Base-by-base conservation (phyloP, 805 yeast genomes). In the Candida nonsorbophila region DNA sequence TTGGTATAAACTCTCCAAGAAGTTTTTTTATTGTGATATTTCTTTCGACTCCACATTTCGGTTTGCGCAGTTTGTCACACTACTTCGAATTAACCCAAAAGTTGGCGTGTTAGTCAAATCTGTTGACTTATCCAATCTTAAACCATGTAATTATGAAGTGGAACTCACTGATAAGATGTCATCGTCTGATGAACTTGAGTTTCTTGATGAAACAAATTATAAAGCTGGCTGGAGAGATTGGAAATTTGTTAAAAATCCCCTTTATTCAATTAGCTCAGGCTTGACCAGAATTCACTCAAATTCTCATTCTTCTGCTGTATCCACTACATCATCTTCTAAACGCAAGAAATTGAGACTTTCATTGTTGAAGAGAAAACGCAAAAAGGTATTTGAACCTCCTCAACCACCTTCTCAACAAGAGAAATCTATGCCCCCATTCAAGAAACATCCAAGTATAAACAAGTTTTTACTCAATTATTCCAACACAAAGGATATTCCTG, bases 181-280 rank as follows among this genome's bases (percentile, higher is more conserved):
- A 11, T 28, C 14, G 12, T 22, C 22, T 14, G 12, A 18, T 16
- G 21, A 18, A 8, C 25, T 24, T 14, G 32, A 12, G n/a, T n/a
- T n/a, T n/a, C 21, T 10, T 16, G 38, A 40, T 10, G 32, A 32
- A 22, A 29, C 30, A 6, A 51, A 53, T 23, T 70, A 78, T 2
- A 55, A 72, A 28, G 95, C 95, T 0, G 81, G 90, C 7, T 86
- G 96, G 96, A 69, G 95, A 49, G 95, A 86, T 51, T 86, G 95
- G 94, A 81, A 84, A 45, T 79, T 70, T 45, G 69, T 84, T 37
- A 72, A 71, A 29, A 87, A 81, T 53, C 84, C 90, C 1, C 51
- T 83, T 20, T 80, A 79, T 46, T 47, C 64, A 1, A 36, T 55
- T 22, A 47, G 40, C 28, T 32, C 42, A 6, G 34, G 29, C 11